A percentile compares a stretch with the other conserved stretches of the same genome.
Conservation (phyloP, 2,329 filamentous ascomycete species). For the Sarocladiaceae sp. region DNA sequence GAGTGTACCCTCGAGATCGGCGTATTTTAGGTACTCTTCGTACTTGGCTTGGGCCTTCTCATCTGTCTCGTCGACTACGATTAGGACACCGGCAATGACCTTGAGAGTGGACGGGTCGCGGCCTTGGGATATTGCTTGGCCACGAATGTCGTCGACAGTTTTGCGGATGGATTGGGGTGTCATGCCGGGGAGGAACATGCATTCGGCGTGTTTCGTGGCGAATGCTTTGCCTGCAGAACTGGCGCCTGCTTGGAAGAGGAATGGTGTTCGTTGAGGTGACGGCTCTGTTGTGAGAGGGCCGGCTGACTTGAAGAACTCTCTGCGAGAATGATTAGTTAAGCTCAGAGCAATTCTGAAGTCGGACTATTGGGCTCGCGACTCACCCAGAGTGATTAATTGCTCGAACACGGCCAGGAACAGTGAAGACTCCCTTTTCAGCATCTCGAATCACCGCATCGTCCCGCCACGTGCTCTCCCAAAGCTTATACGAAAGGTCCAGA, state of each 20-base stretch:
- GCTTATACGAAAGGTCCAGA: slow-evolving; percentile 58
- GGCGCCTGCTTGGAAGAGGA: slow-evolving; percentile 56
- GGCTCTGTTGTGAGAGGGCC: slow-evolving; percentile 46
- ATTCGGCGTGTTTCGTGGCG: slow-evolving; percentile 54
- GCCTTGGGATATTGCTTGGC: slow-evolving; percentile 31
- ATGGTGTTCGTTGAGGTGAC: slow-evolving; percentile 52
- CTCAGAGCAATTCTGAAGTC: too few species aligned
- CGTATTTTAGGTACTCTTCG: slow-evolving; percentile 46
- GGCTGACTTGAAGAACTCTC: slow-evolving; percentile 47
- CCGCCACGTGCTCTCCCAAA: slow-evolving; percentile 37
- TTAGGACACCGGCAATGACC: slow-evolving; percentile 48
- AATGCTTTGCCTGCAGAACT: slow-evolving; percentile 54
- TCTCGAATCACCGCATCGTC: slow-evolving; percentile 53
- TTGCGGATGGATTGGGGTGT: slow-evolving; percentile 24
- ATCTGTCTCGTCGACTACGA: slow-evolving; percentile 44
- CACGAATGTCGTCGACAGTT: slow-evolving; percentile 51
- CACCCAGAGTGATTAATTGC: slow-evolving; percentile 57
- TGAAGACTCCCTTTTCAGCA: slow-evolving; percentile 49
- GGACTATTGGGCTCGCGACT: too few species aligned
- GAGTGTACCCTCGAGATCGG: slow-evolving; percentile 47
- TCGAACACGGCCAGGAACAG: slow-evolving; percentile 54
- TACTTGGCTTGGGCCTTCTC: slow-evolving; percentile 51
- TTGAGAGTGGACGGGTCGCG: slow-evolving; percentile 54
- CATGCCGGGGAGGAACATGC: slow-evolving; percentile 56
- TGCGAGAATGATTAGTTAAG: too few species aligned